Evolutionary conservation across 805 yeast species (phyloP), one percentile per base, ranked within the genome.

Genomic region (Metschnikowia similis): DNA sequence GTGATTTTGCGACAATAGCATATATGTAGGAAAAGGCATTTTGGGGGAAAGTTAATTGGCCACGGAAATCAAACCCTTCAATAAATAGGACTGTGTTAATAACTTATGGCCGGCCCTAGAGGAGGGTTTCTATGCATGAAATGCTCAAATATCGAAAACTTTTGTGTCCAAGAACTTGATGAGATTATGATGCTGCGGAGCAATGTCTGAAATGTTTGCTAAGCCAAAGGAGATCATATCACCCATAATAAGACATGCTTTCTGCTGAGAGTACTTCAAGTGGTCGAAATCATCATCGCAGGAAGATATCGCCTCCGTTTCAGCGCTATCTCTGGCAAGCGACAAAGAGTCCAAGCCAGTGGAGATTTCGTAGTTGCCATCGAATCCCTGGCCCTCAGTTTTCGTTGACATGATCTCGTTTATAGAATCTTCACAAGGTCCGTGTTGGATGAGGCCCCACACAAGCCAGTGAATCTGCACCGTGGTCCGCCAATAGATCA

Each of bases 381-480:
- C 64, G 16, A 78, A 74, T 29, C 76, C 75, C 45, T 62, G 59
- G 41, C 67, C 72, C 42, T 66, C 66, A 7, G 59, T 35, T 14
- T 48, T 40, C 4, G 45, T 21, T 52, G 62, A 49, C 56, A 64
- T 50, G 54, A 48, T 48, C 43, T 46, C 37, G 39, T 50, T 47
- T 32, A 47, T 41, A 28, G 59, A 45, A 36, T 57, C 55, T 40
- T 56, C 64, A 45, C 59, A 45, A n/a, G 71, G 75, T 45, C 68
- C 89, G 56, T 85, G 82, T 65, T 89, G 96, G 32, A 94, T 79
- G 39, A 94, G 76, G 1, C 96, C 98, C 99, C 99, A 92, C 28
- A 91, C 63, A 4, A 85, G 77, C 99, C 99, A 92, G 62, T 78
- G 81, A 8, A 87, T 73, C 44, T 85, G 85, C 21, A 82, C 92